Evolutionary conservation across 768 basidiomycete genomes (phyloP).

Genomic region (Lactarius sp.): DNA sequence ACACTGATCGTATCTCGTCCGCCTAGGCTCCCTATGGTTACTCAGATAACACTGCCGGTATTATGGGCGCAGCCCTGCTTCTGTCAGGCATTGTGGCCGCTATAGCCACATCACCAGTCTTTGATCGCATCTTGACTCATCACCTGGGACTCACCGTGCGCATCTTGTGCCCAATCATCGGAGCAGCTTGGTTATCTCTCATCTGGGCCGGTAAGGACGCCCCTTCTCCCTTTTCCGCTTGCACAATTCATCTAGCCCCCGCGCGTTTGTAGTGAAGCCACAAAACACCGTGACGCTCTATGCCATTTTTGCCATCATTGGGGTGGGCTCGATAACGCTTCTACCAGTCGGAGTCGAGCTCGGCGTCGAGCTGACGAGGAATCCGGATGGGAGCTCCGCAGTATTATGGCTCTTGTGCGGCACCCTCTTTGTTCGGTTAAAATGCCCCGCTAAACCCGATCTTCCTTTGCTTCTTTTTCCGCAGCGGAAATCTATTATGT

Average conservation of each 20-base stretch:
- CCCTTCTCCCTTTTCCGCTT: background rate
- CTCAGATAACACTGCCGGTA: constrained; percentile 55
- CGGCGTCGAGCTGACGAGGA: constrained; percentile 72
- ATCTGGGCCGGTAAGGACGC: constrained; percentile 68
- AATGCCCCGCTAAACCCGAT: background rate
- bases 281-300: constrained; percentile 58
- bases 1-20: background rate
- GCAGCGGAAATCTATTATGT: constrained; percentile 11
- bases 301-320: constrained; percentile 63
- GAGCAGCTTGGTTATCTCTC: constrained; percentile 60
- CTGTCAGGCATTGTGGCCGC: constrained; percentile 69
- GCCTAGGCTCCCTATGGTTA: constrained; percentile 69
- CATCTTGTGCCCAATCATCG: constrained; percentile 56
- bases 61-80: constrained; percentile 65
- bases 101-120: constrained; percentile 62
- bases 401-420: constrained; percentile 73
- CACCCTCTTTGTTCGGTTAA: constrained; percentile 6
- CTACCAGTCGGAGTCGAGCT: constrained; percentile 76
- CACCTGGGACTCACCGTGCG: constrained; percentile 59
- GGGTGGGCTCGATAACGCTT: constrained; percentile 59
- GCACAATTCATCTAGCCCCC: background rate
- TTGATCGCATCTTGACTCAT: constrained; percentile 79
- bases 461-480: background rate
- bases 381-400: constrained; percentile 72
- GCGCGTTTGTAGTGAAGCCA: constrained; percentile 47